These are phyloP conservation scores for Zygoascus hellenicus DNA, from an alignment of 1,139 yeast species.

Conservation along the genomic window DNA sequence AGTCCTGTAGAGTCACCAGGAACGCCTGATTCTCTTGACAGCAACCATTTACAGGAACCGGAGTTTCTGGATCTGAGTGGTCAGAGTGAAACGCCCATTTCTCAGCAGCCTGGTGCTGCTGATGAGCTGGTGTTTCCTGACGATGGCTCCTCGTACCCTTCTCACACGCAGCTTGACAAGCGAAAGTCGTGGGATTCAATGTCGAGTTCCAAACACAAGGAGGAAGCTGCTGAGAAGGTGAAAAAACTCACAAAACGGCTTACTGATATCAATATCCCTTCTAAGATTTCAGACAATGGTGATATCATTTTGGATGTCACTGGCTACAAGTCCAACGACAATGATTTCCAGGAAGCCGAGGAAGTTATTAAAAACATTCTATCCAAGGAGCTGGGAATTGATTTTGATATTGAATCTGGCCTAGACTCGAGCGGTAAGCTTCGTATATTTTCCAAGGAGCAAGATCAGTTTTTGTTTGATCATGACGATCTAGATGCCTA, in stretches of 20 bases:
- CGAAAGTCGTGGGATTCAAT: slow-evolving; percentile 8
- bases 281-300: slow-evolving; percentile 83
- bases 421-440: slow-evolving; percentile 65
- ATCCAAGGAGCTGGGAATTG: slow-evolving; percentile 59
- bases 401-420: slow-evolving; percentile 43
- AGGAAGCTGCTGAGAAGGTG: slow-evolving; percentile 56
- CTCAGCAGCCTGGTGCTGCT: neutral
- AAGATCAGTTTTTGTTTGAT: slow-evolving; percentile 12
- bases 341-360: slow-evolving; percentile 38
- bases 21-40: slow-evolving; percentile 15
- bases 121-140: neutral
- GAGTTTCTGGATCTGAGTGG: slow-evolving; percentile 45
- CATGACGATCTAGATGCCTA: slow-evolving; percentile 10
- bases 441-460: slow-evolving; percentile 48
- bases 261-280: slow-evolving; percentile 71
- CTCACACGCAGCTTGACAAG: neutral
- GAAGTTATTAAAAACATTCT: slow-evolving; percentile 66
- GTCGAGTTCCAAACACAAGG: slow-evolving; percentile 21
- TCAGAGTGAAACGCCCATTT: neutral
- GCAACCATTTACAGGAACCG: slow-evolving; percentile 43
- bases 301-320: slow-evolving; percentile 90
- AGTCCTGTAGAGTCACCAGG: slow-evolving; percentile 38
- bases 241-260: slow-evolving; percentile 63
- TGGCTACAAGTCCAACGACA: slow-evolving; percentile 86
- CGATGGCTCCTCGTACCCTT: neutral